Evolutionary conservation across 2,329 filamentous ascomycete genomes (phyloP).

Genomic region (Epichloe sibirici): DNA sequence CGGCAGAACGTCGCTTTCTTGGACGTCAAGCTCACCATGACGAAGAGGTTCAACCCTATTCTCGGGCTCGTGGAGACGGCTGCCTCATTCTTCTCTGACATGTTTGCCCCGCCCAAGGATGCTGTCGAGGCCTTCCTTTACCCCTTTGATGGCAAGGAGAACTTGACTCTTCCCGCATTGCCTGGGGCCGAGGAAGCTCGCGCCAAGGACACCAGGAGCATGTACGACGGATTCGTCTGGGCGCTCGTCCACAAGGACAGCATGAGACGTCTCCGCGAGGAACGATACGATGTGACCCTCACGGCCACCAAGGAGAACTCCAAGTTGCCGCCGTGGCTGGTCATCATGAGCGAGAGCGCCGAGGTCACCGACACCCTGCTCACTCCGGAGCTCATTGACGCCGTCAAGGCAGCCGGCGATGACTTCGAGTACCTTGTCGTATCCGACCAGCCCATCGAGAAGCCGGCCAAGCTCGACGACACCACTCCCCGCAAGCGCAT

Average conservation of each 20-base stretch:
- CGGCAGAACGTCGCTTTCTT: slow-evolving; percentile 86
- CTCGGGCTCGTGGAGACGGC: slow-evolving; percentile 48
- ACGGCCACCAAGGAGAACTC: slow-evolving; percentile 86
- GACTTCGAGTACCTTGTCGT: slow-evolving; percentile 75
- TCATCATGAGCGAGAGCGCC: slow-evolving; percentile 92
- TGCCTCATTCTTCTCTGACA: slow-evolving; percentile 70
- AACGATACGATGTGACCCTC: slow-evolving; percentile 87
- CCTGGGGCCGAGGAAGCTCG: slow-evolving; percentile 45
- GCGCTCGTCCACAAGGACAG: slow-evolving; percentile 88
- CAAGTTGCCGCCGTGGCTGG: slow-evolving; percentile 82
- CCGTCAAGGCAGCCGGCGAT: slow-evolving; percentile 66
- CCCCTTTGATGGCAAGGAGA: slow-evolving; percentile 86
- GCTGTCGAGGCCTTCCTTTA: slow-evolving; percentile 66
- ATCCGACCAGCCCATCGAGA: slow-evolving; percentile 78
- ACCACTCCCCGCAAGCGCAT: slow-evolving; percentile 76
- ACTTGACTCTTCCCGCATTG: slow-evolving; percentile 55
- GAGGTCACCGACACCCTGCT: slow-evolving; percentile 84
- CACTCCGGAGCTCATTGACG: slow-evolving; percentile 75
- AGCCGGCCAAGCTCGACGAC: slow-evolving; percentile 76
- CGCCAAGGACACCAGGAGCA: slow-evolving; percentile 48
- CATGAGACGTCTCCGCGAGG: slow-evolving; percentile 83
- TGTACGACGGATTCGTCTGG: slow-evolving; percentile 87
- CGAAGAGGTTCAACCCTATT: slow-evolving; percentile 78
- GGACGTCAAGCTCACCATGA: slow-evolving; percentile 69
- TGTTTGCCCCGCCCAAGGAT: slow-evolving; percentile 56